Base-by-base conservation (phyloP, 2,329 filamentous ascomycete species). In the Diplodia sapinea region DNA sequence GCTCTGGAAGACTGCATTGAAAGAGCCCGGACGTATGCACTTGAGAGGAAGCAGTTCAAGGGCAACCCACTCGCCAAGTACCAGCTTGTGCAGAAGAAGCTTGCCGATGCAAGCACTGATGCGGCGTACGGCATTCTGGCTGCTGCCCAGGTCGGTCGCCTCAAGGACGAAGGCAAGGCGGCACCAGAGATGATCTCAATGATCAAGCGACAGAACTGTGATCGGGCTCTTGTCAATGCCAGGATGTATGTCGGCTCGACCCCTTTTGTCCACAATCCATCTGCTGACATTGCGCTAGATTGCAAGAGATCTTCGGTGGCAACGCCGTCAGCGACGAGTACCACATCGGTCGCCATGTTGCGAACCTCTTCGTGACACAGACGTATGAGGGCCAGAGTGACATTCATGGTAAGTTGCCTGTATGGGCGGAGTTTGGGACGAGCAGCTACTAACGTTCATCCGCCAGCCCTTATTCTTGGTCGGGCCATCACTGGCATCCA, bases 281-380 rank as follows among this genome's bases (percentile, higher is more conserved):
- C 36, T 51, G 71, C 72, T 72, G 55, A 72, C 66, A 47, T 61
- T 38, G 54, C 26, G 52, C 17, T 68, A 88, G 86, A 69, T 83
- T 99, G 69, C 95, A 99, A 80, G 95, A 99, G 82, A 87, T 99
- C 26, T 97, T 99, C 81, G 95, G 95, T 68, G 95, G 95, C 36
- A 99, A 99, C 76, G 95, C 95, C n/a, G 93, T 95, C 61, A 97
- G 93, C 75, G 95, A 99, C 74, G 95, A 99, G 82, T 99, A 98
- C 76, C 89, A 89, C 70, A 97, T 99, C 75, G 95, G 93, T 17
- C 88, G 95, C 71, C 95, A 98, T 82, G 95, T 97, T 68, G 90
- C 94, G 67, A 99, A 99, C 79, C 80, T 99, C 71, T 99, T 96
- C 79, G 95, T 99, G 65, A 96, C 94, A 66, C 94, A 98, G 82